phyloP scores from a whole-genome alignment of 2,329 filamentous ascomycete species.

The Trichophaea hybrida region DNA sequence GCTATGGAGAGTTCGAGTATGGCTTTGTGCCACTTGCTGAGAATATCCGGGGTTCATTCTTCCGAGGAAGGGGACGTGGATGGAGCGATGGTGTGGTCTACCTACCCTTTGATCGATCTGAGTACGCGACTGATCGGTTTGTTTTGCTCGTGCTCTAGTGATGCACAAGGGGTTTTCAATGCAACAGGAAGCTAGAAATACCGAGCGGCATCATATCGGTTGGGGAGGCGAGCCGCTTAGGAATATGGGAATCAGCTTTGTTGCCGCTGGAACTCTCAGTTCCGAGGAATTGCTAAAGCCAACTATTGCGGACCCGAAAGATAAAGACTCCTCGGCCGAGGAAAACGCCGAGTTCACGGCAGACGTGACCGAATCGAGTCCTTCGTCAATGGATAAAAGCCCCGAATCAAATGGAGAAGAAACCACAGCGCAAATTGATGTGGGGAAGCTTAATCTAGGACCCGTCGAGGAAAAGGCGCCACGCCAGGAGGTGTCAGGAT shows the following conservation, averaged over 20 bases:
- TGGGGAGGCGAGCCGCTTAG: background rate
- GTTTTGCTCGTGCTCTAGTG: too few species aligned
- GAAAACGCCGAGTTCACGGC: background rate
- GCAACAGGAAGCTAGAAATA: slow-evolving; percentile 21
- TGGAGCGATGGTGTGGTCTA: background rate
- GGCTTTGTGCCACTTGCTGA: too few species aligned
- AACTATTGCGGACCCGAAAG: background rate
- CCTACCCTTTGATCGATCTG: background rate
- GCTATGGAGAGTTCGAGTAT: slow-evolving; percentile 4
- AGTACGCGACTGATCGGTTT: background rate
- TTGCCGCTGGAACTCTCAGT: slow-evolving; percentile 42
- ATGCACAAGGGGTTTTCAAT: background rate
- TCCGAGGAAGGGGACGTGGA: background rate
- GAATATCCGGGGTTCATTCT: background rate
- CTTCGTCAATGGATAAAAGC: background rate
- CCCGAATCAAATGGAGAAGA: background rate
- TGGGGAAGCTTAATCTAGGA: background rate
- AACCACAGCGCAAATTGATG: background rate
- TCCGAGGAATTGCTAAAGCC: slow-evolving; percentile 29
- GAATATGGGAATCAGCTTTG: slow-evolving; percentile 34
- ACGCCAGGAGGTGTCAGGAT: background rate
- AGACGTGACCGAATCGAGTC: too few species aligned
- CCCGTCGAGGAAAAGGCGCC: background rate
- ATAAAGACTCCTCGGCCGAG: background rate
- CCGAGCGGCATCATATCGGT: slow-evolving; percentile 16